Base-by-base conservation (phyloP, 2,329 filamentous ascomycete species). In the Calonectria multiphialidica region DNA sequence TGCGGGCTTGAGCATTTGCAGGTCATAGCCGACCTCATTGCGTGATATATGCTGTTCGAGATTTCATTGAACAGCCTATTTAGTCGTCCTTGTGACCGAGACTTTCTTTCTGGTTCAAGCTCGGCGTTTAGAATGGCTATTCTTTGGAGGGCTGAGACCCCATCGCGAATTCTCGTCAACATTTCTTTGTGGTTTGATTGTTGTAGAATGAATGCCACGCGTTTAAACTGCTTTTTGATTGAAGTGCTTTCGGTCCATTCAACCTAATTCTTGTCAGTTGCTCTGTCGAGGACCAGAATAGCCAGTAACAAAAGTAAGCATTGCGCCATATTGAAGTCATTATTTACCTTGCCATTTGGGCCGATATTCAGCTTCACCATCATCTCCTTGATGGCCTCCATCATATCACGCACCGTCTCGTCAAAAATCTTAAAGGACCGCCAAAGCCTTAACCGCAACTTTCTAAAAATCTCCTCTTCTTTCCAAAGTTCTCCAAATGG, bases 381-480 rank as follows among this genome's bases (percentile, higher is more conserved):
- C 37, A 40, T 40, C 37, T 40, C 5, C 15, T 40, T 10, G 37
- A 40, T 40, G 2, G 37, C 37, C 15, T 40, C 37, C 6, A 9
- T 40, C 37, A 40, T 40, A 40, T 40, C 5, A 13, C 37, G 40
- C 0, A 72, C n/a, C 0, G 25, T 67, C 3, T 9, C 6, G 10
- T 70, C 42, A 12, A 76, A 74, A 9, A 68, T 28, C 3, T 72
- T 5, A 7, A 33, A 53, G 2, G 57, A 62, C 5, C 28, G 74
- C 44, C 72, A 49, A 1, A 76, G 45, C 1, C 74, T 30, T 1
- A 25, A 1, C 0, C 47, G 66, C 7, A 75, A 35, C 18, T 72
- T 72, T 2, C 47, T 12, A 0, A 37, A 10, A 2, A 44, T 61
- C 8, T 68, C 59, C 5, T 66, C 30, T 12, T 68, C 47, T 0